These are phyloP conservation scores for Termitomyces sp. DNA, from an alignment of 768 basidiomycete genomes.

Conservation along the genomic window DNA sequence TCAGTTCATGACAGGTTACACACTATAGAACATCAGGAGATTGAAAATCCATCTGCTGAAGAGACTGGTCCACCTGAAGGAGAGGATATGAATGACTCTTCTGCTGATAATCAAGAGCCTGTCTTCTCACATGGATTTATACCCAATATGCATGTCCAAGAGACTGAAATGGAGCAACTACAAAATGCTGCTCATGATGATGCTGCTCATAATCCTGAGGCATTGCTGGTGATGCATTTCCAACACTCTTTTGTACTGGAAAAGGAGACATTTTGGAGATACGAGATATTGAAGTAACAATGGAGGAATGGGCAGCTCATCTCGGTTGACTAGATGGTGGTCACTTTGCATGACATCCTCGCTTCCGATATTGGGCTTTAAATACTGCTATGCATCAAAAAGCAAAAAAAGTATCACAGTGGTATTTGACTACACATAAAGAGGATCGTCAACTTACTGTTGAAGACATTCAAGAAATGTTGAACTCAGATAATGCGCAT, in stretches of 20 bases:
- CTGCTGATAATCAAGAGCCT: background rate
- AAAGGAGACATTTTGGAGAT: too few relatives aligned
- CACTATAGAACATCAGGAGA: conserved; percentile 8
- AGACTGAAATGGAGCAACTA: background rate
- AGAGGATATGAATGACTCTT: background rate
- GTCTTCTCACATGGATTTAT: background rate
- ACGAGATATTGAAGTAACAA: too few relatives aligned
- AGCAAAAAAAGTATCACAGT: too few relatives aligned
- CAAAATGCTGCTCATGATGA: background rate
- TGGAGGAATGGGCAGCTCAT: too few relatives aligned
- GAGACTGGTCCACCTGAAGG: conserved; percentile 9
- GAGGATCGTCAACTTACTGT: too few relatives aligned
- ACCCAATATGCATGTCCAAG: background rate
- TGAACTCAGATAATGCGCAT: too few relatives aligned
- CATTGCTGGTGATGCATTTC: background rate
- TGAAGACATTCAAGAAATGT: too few relatives aligned
- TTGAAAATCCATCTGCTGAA: conserved; percentile 4
- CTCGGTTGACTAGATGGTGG: too few relatives aligned
- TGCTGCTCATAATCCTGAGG: background rate
- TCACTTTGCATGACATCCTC: too few relatives aligned
- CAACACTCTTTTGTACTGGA: background rate
- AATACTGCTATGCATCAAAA: too few relatives aligned
- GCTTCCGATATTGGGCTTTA: too few relatives aligned
- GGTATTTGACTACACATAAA: too few relatives aligned
- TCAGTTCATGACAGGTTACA: conserved; percentile 6